phyloP scores from a whole-genome alignment of 2,329 filamentous ascomycete genomes.

The Pseudonectria buxi region DNA sequence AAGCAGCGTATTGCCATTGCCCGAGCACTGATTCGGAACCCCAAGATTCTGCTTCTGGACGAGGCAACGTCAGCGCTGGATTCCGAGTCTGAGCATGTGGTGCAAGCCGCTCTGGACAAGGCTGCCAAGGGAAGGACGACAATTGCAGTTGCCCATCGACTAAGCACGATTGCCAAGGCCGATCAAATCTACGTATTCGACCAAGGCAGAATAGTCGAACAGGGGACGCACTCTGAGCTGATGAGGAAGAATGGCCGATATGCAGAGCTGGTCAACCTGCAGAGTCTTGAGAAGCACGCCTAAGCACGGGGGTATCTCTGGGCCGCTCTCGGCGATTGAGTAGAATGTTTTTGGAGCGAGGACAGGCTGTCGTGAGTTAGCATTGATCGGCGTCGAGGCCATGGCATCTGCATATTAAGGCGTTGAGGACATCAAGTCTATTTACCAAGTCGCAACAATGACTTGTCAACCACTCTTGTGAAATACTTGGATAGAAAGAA shows the following conservation, averaged over 20 bases:
- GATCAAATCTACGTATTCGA: constrained; percentile 98
- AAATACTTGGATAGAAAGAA: too few species aligned
- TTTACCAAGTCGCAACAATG: too few species aligned
- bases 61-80: constrained; percentile 76
- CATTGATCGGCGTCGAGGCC: constrained; percentile 13
- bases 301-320: constrained; percentile 8
- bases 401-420: too few species aligned
- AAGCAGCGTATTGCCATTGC: constrained; percentile 95
- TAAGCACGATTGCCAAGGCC: constrained; percentile 90
- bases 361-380: background rate
- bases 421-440: too few species aligned
- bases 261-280: constrained; percentile 71
- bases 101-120: constrained; percentile 73
- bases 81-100: constrained; percentile 69
- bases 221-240: constrained; percentile 69
- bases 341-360: too few species aligned
- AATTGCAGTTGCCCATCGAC: constrained; percentile 85
- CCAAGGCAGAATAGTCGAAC: constrained; percentile 77
- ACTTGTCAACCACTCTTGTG: too few species aligned
- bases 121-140: constrained; percentile 82
- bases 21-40: constrained; percentile 81
- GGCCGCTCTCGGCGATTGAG: background rate
- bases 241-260: constrained; percentile 66
- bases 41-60: constrained; percentile 77
- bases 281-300: constrained; percentile 61